phyloP scores from a whole-genome alignment of 192 early-diverging fungal species.

The Entophlyctis luteolus region DNA sequence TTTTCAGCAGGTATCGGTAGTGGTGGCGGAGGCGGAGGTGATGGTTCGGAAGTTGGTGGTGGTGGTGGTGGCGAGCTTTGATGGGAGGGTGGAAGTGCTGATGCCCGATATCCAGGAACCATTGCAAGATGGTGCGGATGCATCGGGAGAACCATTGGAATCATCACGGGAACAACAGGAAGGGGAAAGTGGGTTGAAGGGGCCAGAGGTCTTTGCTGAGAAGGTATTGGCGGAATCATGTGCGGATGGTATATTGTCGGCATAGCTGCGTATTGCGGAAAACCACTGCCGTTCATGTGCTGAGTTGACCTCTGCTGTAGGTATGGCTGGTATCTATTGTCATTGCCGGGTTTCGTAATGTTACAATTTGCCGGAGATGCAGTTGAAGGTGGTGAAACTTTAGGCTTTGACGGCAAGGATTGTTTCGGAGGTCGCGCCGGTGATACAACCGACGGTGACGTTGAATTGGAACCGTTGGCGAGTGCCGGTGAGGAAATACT shows the following conservation, averaged over 20 bases:
- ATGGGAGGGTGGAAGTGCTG: background rate
- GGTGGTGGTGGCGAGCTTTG: background rate
- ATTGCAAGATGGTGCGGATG: background rate
- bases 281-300: background rate
- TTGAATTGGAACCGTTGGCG: background rate
- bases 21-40: slow-evolving; percentile 4
- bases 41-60: background rate
- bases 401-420: background rate
- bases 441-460: background rate
- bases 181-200: no score
- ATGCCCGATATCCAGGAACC: background rate
- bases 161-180: no score
- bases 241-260: no score
- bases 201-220: no score
- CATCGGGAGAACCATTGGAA: no score
- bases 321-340: background rate
- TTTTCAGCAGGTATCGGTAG: background rate
- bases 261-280: background rate
- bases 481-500: slow-evolving; percentile 5
- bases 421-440: background rate
- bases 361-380: no score
- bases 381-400: background rate
- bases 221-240: no score
- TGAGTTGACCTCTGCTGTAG: background rate
- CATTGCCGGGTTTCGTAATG: no score